A percentile compares a stretch with the other conserved stretches of the same genome.
Evolutionary conservation across 2,329 filamentous ascomycete genomes (phyloP).

Genomic region (Rasamsonia emersonii): DNA sequence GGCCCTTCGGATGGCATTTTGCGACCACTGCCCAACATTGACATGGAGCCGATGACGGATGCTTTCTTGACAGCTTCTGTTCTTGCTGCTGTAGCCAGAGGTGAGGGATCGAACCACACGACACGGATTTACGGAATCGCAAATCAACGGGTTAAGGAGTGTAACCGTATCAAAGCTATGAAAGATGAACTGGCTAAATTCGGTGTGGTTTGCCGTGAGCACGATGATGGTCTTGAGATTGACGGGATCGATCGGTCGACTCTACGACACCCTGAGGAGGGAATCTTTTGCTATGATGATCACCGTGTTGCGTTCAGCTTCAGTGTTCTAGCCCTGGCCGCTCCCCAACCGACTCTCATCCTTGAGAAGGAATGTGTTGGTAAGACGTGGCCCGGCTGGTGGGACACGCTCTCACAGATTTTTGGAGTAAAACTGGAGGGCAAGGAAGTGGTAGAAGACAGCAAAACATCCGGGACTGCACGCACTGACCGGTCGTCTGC

Average conservation of each 20-base stretch:
- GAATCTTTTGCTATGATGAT: conserved; percentile 90
- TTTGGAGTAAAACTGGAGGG: conserved; percentile 74
- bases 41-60: conserved; percentile 99
- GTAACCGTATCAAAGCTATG: conserved; percentile 94
- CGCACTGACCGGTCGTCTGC: conserved; percentile 33
- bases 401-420: conserved; percentile 73
- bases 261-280: conserved; percentile 49
- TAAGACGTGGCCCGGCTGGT: conserved; percentile 99
- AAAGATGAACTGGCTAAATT: conserved; percentile 90
- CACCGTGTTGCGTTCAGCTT: conserved; percentile 99
- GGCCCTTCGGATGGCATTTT: conserved; percentile 70
- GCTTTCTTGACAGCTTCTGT: conserved; percentile 94
- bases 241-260: conserved; percentile 48
- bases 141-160: conserved; percentile 96
- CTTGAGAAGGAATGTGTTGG: conserved; percentile 86
- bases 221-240: conserved; percentile 81
- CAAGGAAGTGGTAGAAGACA: conserved; percentile 50
- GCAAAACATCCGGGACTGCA: conserved; percentile 28
- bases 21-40: conserved; percentile 68
- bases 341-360: conserved; percentile 64
- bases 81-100: conserved; percentile 77
- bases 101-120: conserved; percentile 50
- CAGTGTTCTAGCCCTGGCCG: conserved; percentile 70
- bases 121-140: conserved; percentile 91
- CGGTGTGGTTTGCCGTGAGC: conserved; percentile 73